Evolutionary conservation across 2,329 filamentous ascomycete genomes (phyloP).

Genomic region (Talaromyces sp.): DNA sequence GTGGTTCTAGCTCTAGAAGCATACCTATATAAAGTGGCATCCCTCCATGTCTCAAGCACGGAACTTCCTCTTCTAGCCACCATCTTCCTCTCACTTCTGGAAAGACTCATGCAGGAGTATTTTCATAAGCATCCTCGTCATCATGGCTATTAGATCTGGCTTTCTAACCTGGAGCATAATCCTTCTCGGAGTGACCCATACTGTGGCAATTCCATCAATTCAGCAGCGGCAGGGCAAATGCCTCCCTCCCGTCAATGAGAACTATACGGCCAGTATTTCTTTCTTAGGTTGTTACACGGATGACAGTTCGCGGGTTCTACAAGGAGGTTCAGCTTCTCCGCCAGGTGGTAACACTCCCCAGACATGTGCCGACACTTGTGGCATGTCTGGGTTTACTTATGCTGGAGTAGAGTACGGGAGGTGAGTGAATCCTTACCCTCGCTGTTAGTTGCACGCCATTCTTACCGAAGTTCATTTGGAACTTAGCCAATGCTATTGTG

Average conservation of each 20-base stretch:
- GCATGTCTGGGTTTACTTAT: conserved; percentile 3
- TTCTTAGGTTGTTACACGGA: conserved; percentile 5
- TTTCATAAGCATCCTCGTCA: neutral
- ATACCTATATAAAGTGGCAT: neutral
- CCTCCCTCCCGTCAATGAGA: neutral
- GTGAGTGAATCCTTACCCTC: neutral
- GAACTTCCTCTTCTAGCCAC: too few relatives aligned
- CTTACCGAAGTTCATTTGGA: neutral
- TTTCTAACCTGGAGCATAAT: neutral
- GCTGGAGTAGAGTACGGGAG: conserved; percentile 8
- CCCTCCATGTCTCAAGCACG: too few relatives aligned
- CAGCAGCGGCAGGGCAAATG: neutral
- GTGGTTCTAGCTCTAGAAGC: neutral
- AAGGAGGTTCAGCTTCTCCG: neutral
- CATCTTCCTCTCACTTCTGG: too few relatives aligned
- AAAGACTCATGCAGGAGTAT: too few relatives aligned
- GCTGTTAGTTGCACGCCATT: neutral
- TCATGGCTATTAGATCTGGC: neutral
- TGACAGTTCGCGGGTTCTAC: neutral
- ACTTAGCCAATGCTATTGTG: conserved; percentile 11
- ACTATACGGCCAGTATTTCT: conserved; percentile 4
- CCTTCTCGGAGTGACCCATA: neutral
- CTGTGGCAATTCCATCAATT: neutral
- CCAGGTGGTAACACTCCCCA: neutral
- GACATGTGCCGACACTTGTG: neutral